phyloP scores from a whole-genome alignment of 2,329 filamentous ascomycete genomes.

The Colletotrichum zoysiae region DNA sequence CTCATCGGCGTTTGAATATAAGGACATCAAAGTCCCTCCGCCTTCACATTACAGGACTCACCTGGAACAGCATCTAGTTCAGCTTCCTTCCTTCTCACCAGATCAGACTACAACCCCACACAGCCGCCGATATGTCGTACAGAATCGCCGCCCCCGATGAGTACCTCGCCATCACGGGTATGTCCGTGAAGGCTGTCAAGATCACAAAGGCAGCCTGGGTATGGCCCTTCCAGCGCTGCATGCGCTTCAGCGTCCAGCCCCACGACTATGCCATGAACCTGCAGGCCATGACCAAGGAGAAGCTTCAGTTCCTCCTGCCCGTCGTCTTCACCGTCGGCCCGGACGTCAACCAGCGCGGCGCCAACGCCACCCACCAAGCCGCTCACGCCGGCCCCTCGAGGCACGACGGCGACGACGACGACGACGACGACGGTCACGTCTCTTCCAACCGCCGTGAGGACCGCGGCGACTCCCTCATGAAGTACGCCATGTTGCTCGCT shows the following conservation, averaged over 20 bases:
- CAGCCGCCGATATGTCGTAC: slow-evolving; percentile 67
- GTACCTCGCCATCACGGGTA: slow-evolving; percentile 90
- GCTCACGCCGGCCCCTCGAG: slow-evolving; percentile 39
- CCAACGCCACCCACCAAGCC: slow-evolving; percentile 51
- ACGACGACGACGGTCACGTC: slow-evolving; percentile 39
- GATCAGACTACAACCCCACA: slow-evolving; percentile 43
- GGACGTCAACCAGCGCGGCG: slow-evolving; percentile 72
- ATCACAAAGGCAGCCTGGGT: slow-evolving; percentile 85
- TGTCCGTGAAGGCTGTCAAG: slow-evolving; percentile 78
- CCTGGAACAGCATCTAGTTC: background rate
- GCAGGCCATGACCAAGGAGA: slow-evolving; percentile 91
- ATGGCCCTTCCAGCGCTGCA: slow-evolving; percentile 76
- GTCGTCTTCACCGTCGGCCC: slow-evolving; percentile 90
- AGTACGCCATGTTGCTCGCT: slow-evolving; percentile 85
- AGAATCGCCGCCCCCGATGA: slow-evolving; percentile 80
- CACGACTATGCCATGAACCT: slow-evolving; percentile 87
- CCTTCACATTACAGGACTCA: background rate
- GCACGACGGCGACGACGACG: slow-evolving; percentile 42
- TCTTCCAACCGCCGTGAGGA: slow-evolving; percentile 58
- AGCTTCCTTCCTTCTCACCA: background rate
- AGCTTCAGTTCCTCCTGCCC: slow-evolving; percentile 84
- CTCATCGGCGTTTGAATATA: background rate
- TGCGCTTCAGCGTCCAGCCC: slow-evolving; percentile 73
- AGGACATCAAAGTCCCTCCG: background rate
- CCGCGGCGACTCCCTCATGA: slow-evolving; percentile 75